Conservation (phyloP, 345 rosid species). For the Iberis pinnata region DNA sequence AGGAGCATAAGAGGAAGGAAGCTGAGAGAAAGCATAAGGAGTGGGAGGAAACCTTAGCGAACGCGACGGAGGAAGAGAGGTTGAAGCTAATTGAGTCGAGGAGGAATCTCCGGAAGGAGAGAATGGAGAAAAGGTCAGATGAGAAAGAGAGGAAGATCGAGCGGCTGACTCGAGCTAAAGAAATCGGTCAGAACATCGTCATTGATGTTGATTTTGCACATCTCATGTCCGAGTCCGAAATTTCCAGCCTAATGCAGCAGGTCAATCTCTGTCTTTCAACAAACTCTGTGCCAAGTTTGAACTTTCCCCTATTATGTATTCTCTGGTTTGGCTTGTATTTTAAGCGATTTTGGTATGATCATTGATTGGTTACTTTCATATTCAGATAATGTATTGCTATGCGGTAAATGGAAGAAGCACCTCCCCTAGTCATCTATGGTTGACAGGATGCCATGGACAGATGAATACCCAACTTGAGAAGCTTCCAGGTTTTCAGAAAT, state of each 20-base stretch:
- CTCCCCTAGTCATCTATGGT: slow-evolving; percentile 70
- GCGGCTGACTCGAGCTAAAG: slow-evolving; percentile 53
- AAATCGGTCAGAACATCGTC: slow-evolving; percentile 61
- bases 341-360: too few relatives aligned
- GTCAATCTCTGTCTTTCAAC: slow-evolving; percentile 15
- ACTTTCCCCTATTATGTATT: too few relatives aligned
- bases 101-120: slow-evolving; percentile 51
- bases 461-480: slow-evolving; percentile 59
- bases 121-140: slow-evolving; percentile 66
- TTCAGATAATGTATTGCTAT: slow-evolving; percentile 79
- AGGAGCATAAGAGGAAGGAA: slow-evolving; percentile 63
- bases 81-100: slow-evolving; percentile 60
- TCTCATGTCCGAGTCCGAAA: slow-evolving; percentile 68
- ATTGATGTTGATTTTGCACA: slow-evolving; percentile 73
- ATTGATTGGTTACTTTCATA: neutral
- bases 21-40: slow-evolving; percentile 40
- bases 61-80: slow-evolving; percentile 56
- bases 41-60: slow-evolving; percentile 23
- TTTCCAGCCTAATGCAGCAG: slow-evolving; percentile 91
- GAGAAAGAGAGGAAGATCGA: slow-evolving; percentile 58
- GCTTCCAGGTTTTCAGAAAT: slow-evolving; percentile 81
- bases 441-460: slow-evolving; percentile 70
- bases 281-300: too few relatives aligned
- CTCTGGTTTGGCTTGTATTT: too few relatives aligned
- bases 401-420: slow-evolving; percentile 67